phyloP scores from a whole-genome alignment of 176 grass and related monocot genomes.

The Eragrostis curvula region DNA sequence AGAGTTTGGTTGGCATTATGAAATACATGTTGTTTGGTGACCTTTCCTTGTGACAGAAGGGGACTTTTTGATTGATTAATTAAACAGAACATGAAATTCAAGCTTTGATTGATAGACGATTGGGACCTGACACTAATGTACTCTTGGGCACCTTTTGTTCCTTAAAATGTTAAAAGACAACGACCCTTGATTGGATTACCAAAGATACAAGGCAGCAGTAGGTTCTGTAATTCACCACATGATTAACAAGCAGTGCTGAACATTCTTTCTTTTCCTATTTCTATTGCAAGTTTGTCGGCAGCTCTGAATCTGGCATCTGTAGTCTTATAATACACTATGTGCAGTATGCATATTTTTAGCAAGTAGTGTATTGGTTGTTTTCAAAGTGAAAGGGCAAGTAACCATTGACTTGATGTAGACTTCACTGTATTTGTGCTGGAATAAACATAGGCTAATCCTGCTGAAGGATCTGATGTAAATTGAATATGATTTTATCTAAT shows the following conservation, averaged over 20 bases:
- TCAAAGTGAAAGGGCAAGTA: background rate
- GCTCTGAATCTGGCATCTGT: background rate
- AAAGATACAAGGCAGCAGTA: background rate
- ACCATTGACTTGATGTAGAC: background rate
- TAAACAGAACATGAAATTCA: slow-evolving; percentile 24
- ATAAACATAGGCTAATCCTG: background rate
- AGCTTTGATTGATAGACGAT: slow-evolving; percentile 21
- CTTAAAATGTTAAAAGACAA: background rate
- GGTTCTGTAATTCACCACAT: background rate
- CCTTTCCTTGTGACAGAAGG: slow-evolving; percentile 43
- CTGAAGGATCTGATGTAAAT: background rate
- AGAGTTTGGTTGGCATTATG: slow-evolving; percentile 23
- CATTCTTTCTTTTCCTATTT: background rate
- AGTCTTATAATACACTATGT: background rate
- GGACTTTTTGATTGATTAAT: slow-evolving; percentile 21
- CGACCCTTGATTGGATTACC: background rate
- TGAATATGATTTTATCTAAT: slow-evolving; percentile 34
- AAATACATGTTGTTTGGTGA: slow-evolving; percentile 42
- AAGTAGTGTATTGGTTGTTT: background rate
- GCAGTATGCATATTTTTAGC: background rate
- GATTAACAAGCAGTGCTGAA: background rate
- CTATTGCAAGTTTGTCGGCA: background rate
- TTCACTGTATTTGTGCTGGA: background rate
- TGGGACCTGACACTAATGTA: slow-evolving; percentile 12
- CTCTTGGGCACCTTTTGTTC: background rate